These are phyloP conservation scores for Metarhizium brunneum DNA, from an alignment of 2,329 filamentous ascomycete genomes.

Conservation along the genomic window DNA sequence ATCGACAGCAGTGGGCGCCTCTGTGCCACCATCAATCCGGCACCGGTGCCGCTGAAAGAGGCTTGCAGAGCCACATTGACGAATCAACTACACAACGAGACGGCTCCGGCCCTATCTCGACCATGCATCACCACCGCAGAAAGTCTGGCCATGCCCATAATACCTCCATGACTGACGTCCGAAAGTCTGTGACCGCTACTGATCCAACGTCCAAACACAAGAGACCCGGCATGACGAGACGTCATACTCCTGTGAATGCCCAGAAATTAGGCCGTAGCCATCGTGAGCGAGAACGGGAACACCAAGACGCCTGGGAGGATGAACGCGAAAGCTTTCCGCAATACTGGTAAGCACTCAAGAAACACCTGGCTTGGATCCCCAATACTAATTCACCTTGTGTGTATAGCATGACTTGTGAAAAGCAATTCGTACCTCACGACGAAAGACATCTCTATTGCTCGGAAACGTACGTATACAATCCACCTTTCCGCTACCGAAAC, in stretches of 20 bases:
- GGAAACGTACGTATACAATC: conserved; percentile 40
- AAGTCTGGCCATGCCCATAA: conserved; percentile 47
- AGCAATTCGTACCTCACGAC: conserved; percentile 52
- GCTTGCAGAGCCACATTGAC: conserved; percentile 4
- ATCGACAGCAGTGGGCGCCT: not conserved
- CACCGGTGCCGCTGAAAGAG: not conserved
- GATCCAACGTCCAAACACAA: conserved; percentile 36
- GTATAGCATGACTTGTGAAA: conserved; percentile 55
- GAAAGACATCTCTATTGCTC: conserved; percentile 54
- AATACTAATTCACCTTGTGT: not conserved
- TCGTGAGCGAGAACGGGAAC: conserved; percentile 39
- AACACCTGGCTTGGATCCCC: too few species aligned
- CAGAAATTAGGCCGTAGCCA: conserved; percentile 43
- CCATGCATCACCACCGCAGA: conserved; percentile 48
- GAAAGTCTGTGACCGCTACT: conserved; percentile 36
- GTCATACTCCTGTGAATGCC: conserved; percentile 27
- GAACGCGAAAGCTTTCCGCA: conserved; percentile 56
- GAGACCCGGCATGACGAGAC: conserved; percentile 36
- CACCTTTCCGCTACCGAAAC: not conserved
- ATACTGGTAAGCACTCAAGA: conserved; percentile 44
- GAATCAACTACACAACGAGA: conserved; percentile 1
- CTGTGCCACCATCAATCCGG: not conserved
- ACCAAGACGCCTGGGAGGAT: conserved; percentile 39
- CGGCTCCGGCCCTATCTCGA: conserved; percentile 1
- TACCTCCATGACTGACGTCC: conserved; percentile 45